phyloP scores from a whole-genome alignment of 805 yeast genomes.

The Nakazawaea wickerhamii region DNA sequence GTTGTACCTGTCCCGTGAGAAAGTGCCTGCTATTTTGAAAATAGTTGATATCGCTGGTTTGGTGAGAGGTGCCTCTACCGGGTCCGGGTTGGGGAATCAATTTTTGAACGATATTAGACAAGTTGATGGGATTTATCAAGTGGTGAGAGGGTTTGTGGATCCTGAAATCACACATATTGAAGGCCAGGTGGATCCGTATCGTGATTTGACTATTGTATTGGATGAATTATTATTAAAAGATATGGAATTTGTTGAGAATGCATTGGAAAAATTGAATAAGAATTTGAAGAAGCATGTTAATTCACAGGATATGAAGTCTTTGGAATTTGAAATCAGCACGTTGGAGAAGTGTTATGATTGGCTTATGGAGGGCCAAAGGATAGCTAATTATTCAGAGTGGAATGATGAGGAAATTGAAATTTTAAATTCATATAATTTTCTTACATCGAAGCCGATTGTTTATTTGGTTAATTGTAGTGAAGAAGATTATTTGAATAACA shows the following conservation, averaged over 20 bases:
- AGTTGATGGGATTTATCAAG: slow-evolving; percentile 97
- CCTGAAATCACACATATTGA: slow-evolving; percentile 97
- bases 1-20: slow-evolving; percentile 75
- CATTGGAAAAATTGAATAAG: slow-evolving; percentile 54
- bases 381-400: slow-evolving; percentile 80
- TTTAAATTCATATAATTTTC: slow-evolving; percentile 77
- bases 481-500: slow-evolving; percentile 79
- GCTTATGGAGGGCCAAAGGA: slow-evolving; percentile 81
- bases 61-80: slow-evolving; percentile 93
- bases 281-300: slow-evolving; percentile 79
- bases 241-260: slow-evolving; percentile 75
- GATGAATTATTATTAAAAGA: slow-evolving; percentile 94
- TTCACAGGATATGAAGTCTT: slow-evolving; percentile 50
- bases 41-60: slow-evolving; percentile 97
- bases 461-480: slow-evolving; percentile 88
- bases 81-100: slow-evolving; percentile 97
- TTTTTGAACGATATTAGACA: slow-evolving; percentile 95
- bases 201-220: slow-evolving; percentile 87
- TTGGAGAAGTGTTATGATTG: slow-evolving; percentile 69
- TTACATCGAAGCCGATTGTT: slow-evolving; percentile 94
- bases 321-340: slow-evolving; percentile 82
- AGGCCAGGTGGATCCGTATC: slow-evolving; percentile 92
- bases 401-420: slow-evolving; percentile 84
- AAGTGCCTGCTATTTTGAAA: slow-evolving; percentile 89
- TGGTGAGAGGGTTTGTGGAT: slow-evolving; percentile 95